Conservation (phyloP, 2,329 filamentous ascomycete genomes). For the Massarina eburnea region DNA sequence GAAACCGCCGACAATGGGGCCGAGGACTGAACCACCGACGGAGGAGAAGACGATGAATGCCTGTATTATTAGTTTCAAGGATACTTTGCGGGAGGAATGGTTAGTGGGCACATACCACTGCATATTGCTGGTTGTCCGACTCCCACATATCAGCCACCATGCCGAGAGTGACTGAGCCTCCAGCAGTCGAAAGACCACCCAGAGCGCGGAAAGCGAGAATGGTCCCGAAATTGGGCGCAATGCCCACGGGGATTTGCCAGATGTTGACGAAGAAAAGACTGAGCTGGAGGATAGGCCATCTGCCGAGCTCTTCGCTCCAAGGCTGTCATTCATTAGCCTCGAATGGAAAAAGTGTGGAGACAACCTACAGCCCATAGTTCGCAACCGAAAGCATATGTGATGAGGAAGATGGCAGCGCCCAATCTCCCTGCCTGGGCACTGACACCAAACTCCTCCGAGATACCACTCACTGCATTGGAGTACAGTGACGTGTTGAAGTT, state of each 20-base stretch:
- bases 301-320: constrained; percentile 79
- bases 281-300: constrained; percentile 57
- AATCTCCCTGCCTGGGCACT: constrained; percentile 68
- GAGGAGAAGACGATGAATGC: constrained; percentile 71
- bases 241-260: constrained; percentile 65
- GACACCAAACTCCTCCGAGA: constrained; percentile 66
- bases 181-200: constrained; percentile 55
- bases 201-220: constrained; percentile 63
- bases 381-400: constrained; percentile 82
- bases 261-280: constrained; percentile 64
- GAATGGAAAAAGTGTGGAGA: not conserved
- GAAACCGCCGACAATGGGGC: constrained; percentile 78
- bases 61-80: constrained; percentile 14
- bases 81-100: constrained; percentile 24
- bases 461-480: constrained; percentile 54
- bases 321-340: constrained; percentile 46
- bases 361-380: constrained; percentile 71
- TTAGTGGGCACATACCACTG: constrained; percentile 50
- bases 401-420: constrained; percentile 76
- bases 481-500: constrained; percentile 62
- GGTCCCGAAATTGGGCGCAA: constrained; percentile 72
- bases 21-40: constrained; percentile 74
- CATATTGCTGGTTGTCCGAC: constrained; percentile 66
- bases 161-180: constrained; percentile 65
- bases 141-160: constrained; percentile 67